These are phyloP conservation scores for Radiomyces spectabilis DNA, from an alignment of 192 early-diverging fungal species.

Conservation along the genomic window DNA sequence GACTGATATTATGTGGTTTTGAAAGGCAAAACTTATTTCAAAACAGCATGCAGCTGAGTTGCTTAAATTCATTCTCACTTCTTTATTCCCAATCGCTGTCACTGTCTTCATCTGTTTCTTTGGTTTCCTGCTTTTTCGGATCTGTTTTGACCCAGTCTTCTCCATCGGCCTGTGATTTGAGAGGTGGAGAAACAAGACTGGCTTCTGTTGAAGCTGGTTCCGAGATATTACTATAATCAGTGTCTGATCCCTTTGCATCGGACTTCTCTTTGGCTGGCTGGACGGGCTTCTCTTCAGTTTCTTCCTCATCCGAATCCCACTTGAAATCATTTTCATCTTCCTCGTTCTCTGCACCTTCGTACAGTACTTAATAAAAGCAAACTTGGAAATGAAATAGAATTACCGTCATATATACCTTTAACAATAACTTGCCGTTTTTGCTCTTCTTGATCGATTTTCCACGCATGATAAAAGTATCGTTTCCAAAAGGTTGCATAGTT, in stretches of 20 bases:
- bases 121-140: slow-evolving; percentile 9
- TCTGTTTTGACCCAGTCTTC: slow-evolving; percentile 19
- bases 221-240: slow-evolving; percentile 19
- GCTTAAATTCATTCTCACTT: neutral
- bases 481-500: slow-evolving; percentile 42
- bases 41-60: too few species aligned
- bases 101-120: slow-evolving; percentile 16
- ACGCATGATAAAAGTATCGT: slow-evolving; percentile 40
- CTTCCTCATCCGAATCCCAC: slow-evolving; percentile 29
- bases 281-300: neutral
- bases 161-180: slow-evolving; percentile 1
- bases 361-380: neutral
- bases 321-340: slow-evolving; percentile 27
- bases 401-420: slow-evolving; percentile 24
- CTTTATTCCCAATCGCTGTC: slow-evolving; percentile 30
- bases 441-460: slow-evolving; percentile 48
- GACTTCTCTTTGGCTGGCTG: neutral
- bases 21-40: too few species aligned
- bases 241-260: slow-evolving; percentile 8
- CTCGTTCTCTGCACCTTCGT: slow-evolving; percentile 5
- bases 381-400: neutral
- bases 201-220: slow-evolving; percentile 18
- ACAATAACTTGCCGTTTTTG: slow-evolving; percentile 38
- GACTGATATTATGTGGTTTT: too few species aligned
- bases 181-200: slow-evolving; percentile 16